Conservation (phyloP, 176 grass and related monocot genomes). For the Lolium rigidum region DNA sequence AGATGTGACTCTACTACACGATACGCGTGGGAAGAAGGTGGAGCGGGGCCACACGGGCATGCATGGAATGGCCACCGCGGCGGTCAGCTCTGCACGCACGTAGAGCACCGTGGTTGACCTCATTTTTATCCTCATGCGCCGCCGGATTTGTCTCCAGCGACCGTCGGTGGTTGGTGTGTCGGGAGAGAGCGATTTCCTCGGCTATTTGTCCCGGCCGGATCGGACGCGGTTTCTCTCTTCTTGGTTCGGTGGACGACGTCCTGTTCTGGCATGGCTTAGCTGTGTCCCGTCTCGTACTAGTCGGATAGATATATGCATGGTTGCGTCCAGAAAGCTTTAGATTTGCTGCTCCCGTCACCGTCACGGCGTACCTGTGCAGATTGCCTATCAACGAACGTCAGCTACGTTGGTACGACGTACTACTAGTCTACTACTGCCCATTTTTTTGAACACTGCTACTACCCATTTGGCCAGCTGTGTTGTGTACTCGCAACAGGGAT, state of each 20-base stretch:
- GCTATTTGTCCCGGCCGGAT: not conserved
- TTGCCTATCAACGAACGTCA: not conserved
- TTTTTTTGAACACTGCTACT: too few relatives aligned
- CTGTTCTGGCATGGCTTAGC: not conserved
- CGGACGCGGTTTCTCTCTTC: constrained; percentile 28
- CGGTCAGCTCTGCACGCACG: too few relatives aligned
- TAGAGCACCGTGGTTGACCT: constrained; percentile 25
- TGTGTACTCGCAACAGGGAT: too few relatives aligned
- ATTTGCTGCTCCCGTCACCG: not conserved
- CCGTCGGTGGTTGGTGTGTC: not conserved
- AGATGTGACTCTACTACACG: too few relatives aligned
- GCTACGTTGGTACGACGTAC: not conserved
- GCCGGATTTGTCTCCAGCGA: constrained; percentile 27
- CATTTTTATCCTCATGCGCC: constrained; percentile 16
- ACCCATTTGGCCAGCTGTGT: too few relatives aligned
- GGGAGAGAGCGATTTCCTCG: not conserved
- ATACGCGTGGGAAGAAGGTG: too few relatives aligned
- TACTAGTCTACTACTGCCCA: too few relatives aligned
- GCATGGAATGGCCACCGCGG: too few relatives aligned
- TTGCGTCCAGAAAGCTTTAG: not conserved
- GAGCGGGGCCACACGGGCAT: too few relatives aligned
- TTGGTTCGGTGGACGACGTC: not conserved
- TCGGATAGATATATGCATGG: not conserved
- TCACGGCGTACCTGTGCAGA: not conserved
- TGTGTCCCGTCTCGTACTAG: not conserved